Percentiles rank a stretch among this genome's conserved stretches.
Conservation (phyloP, 768 basidiomycete species). For the Mycena alexandri region DNA sequence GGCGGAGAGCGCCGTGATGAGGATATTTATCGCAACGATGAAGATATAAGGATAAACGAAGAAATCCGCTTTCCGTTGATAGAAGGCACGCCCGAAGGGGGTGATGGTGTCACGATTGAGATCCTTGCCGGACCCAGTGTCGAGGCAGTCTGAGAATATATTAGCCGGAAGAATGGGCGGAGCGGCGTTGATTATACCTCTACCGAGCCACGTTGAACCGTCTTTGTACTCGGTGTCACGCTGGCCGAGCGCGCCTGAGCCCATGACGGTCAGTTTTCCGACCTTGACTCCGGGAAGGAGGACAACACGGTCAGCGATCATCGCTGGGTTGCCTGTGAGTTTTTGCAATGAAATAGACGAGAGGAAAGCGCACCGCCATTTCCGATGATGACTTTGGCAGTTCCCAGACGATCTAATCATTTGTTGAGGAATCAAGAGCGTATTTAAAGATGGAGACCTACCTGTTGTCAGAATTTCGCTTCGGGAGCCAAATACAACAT, state of each 20-base stretch:
- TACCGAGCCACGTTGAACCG: conserved; percentile 61
- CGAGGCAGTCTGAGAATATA: conserved; percentile 20
- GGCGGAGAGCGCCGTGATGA: conserved; percentile 51
- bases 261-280: conserved; percentile 57
- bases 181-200: conserved; percentile 43
- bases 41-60: conserved; percentile 54
- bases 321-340: neutral
- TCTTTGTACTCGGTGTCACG: conserved; percentile 54
- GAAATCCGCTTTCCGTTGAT: conserved; percentile 52
- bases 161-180: conserved; percentile 3
- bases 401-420: conserved; percentile 10
- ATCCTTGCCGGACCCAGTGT: conserved; percentile 36
- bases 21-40: conserved; percentile 52
- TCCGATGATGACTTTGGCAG: conserved; percentile 16
- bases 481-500: conserved; percentile 62
- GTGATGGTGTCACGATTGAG: conserved; percentile 47
- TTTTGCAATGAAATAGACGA: neutral
- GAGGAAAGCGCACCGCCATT: conserved; percentile 27
- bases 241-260: conserved; percentile 57
- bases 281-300: conserved; percentile 56
- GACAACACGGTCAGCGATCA: conserved; percentile 56
- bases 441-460: neutral
- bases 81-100: conserved; percentile 58
- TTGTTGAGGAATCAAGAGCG: conserved; percentile 39
- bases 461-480: conserved; percentile 54